Percentiles rank a stretch among this genome's conserved stretches.
These are phyloP conservation scores for Beauveria australis DNA, from an alignment of 2,329 filamentous ascomycete genomes.

Conservation along the genomic window DNA sequence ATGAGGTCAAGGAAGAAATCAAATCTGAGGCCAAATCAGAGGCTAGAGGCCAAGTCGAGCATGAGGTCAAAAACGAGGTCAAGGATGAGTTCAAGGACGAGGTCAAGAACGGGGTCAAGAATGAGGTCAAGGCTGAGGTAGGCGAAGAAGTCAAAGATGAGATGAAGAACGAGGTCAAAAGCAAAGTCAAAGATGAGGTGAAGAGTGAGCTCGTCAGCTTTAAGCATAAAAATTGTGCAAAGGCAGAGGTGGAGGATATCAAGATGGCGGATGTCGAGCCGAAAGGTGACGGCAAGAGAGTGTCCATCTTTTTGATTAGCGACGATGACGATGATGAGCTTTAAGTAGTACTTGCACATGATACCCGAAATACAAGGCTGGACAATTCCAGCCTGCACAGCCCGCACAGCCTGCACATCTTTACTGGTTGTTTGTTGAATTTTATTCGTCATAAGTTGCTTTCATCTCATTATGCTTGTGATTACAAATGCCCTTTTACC, in stretches of 20 bases:
- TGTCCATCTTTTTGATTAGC: conserved; percentile 7
- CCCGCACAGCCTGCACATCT: neutral
- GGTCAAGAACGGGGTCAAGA: conserved; percentile 4
- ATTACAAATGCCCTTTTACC: conserved; percentile 14
- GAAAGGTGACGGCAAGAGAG: conserved; percentile 1
- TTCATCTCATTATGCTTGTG: conserved; percentile 3
- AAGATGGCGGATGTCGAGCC: neutral
- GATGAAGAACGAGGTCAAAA: neutral
- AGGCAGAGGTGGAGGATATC: neutral
- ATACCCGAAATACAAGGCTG: neutral
- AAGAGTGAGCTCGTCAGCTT: neutral
- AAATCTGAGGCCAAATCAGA: conserved; percentile 13
- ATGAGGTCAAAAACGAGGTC: conserved; percentile 3
- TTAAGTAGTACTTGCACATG: neutral
- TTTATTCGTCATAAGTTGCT: neutral
- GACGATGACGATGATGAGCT: conserved; percentile 11
- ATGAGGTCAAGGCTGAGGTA: conserved; percentile 2
- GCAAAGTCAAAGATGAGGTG: neutral
- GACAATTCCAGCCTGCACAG: neutral
- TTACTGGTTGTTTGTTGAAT: neutral
- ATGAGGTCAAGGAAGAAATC: neutral
- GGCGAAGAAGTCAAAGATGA: conserved; percentile 1
- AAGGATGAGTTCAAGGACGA: conserved; percentile 13
- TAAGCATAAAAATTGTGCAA: conserved; percentile 1
- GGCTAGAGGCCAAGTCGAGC: conserved; percentile 2